phyloP scores from a whole-genome alignment of 2,329 filamentous ascomycete genomes.

The Volutella citrinella region DNA sequence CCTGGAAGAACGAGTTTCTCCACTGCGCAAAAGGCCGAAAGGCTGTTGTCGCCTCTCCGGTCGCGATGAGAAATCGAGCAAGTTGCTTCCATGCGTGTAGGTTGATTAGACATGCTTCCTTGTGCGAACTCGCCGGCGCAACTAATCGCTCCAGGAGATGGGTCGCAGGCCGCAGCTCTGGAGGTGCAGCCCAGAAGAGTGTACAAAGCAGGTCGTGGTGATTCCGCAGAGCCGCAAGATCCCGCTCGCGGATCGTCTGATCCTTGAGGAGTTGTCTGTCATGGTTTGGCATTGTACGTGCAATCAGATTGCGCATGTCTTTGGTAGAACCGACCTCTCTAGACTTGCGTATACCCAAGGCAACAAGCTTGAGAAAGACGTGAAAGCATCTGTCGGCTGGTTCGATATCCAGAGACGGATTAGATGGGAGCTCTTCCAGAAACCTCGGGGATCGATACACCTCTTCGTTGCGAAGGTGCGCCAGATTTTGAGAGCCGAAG shows the following conservation, averaged over 20 bases:
- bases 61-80: constrained; percentile 54
- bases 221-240: constrained; percentile 63
- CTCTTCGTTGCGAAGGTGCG: constrained; percentile 63
- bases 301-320: constrained; percentile 59
- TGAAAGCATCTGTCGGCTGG: constrained; percentile 63
- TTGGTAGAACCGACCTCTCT: constrained; percentile 46
- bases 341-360: constrained; percentile 53
- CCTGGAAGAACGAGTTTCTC: constrained; percentile 56
- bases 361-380: constrained; percentile 64
- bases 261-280: constrained; percentile 63
- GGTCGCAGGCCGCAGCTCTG: constrained; percentile 49
- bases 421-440: constrained; percentile 50
- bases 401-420: constrained; percentile 47
- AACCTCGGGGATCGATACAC: constrained; percentile 59
- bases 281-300: constrained; percentile 63
- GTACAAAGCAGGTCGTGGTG: constrained; percentile 67
- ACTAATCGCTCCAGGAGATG: constrained; percentile 59
- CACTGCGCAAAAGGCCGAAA: constrained; percentile 46
- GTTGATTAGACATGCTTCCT: constrained; percentile 63
- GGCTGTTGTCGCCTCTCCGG: constrained; percentile 42
- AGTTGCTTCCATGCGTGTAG: constrained; percentile 62
- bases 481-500: constrained; percentile 60
- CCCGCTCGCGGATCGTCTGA: constrained; percentile 54
- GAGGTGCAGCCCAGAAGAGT: constrained; percentile 62
- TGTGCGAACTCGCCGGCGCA: constrained; percentile 58